Evolutionary conservation across 495 filamentous ascomycete species (phyloP), one percentile per base, ranked within the genome.

Genomic region (Hyaloscypha bicolor): DNA sequence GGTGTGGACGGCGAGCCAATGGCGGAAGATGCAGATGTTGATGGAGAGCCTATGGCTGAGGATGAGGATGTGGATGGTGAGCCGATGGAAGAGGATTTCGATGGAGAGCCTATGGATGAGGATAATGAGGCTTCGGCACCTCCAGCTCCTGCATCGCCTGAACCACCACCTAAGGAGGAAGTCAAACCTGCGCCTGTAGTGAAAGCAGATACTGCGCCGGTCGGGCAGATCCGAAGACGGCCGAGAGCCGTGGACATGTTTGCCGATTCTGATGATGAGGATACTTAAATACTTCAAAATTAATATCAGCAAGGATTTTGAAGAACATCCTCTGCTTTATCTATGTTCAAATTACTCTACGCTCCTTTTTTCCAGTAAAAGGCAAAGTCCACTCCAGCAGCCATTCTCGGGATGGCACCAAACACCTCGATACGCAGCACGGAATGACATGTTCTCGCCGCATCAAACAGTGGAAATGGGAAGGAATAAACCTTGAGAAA

Each of bases 181-280:
- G 35, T 32, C 8, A 65, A 60, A 37, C 57, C 64, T 12, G 12
- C 8, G 11, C 29, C 33, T 52, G 35, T 37, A 19, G 8, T 35
- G 33, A 33, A 64, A 29, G 45, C 55, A 59, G 64, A 9, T 69
- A 73, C 55, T 33, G 64, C 29, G 53, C 51, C 51, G 62, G 63
- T 64, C 48, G 62, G 66, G 22, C 70, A 73, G 29, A 75, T 74
- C 30, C 55, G 74, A 5, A 71, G 74, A 31, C 64, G 93, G 58
- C 91, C 93, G 75, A 92, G 87, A 69, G 94, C 94, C 4, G 92
- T 93, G 73, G 94, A 97, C 74, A 96, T 97, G 93, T 97, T 97
- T 86, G 94, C 91, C 19, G 90, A 71, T 66, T 75, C 73, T 4
- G 73, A 73, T 70, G 65, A 70, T 39, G 72, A 74, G 37, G 66